Conservation (phyloP, 2,329 filamentous ascomycete species). For the Alternaria sp. region DNA sequence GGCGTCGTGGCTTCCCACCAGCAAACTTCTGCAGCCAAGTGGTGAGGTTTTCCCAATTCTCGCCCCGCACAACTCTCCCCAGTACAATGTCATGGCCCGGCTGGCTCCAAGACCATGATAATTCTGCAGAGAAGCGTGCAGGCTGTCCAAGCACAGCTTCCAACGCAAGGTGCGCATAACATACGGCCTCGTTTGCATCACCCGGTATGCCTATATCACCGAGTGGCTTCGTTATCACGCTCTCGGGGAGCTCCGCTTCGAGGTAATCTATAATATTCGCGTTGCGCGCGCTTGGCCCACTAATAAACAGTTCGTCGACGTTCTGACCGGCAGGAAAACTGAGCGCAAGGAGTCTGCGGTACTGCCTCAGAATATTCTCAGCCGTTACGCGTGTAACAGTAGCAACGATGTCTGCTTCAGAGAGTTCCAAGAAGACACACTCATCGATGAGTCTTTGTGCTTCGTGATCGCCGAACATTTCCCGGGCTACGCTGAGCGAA, state of each 20-base stretch:
- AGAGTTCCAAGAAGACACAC: constrained; percentile 56
- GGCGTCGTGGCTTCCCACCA: constrained; percentile 13
- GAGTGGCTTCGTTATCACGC: constrained; percentile 61
- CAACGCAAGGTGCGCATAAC: constrained; percentile 69
- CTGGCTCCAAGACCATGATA: constrained; percentile 1
- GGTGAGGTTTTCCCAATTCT: constrained; percentile 22
- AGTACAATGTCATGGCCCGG: constrained; percentile 6
- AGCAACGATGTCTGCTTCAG: constrained; percentile 63
- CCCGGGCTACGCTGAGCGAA: constrained; percentile 66
- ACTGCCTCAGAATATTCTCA: constrained; percentile 64
- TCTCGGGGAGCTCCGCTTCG: constrained; percentile 57
- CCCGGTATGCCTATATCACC: constrained; percentile 66
- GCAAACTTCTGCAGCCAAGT: constrained; percentile 23
- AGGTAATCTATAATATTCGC: constrained; percentile 65
- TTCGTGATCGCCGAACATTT: constrained; percentile 67
- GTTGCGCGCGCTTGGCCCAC: constrained; percentile 66
- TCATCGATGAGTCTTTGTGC: constrained; percentile 62
- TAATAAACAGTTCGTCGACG: constrained; percentile 68
- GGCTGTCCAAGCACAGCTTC: constrained; percentile 53
- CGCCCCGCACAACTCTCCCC: constrained; percentile 23
- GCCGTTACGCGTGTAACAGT: constrained; percentile 68
- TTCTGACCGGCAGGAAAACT: constrained; percentile 41
- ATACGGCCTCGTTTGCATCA: constrained; percentile 67
- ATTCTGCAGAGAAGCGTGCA: background rate
- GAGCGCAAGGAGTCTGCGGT: constrained; percentile 58